Evolutionary conservation across 441 rosid genomes (phyloP).

Genomic region (Pelargonium fulgidum): DNA sequence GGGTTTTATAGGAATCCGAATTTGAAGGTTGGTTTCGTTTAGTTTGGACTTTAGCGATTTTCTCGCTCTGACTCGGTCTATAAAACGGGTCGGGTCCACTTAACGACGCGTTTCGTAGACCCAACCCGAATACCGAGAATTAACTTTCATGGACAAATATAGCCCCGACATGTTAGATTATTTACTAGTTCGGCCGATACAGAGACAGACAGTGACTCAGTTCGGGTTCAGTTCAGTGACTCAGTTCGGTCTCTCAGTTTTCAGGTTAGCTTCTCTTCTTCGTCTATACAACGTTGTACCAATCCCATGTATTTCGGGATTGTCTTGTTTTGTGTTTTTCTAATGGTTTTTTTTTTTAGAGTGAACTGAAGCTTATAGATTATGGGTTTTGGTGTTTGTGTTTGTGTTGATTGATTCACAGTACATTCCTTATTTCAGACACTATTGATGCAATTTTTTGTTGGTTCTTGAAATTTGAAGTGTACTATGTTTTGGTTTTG

Average conservation of each 20-base stretch:
- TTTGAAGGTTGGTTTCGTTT: slow-evolving; percentile 1
- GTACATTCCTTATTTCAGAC: neutral
- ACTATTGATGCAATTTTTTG: neutral
- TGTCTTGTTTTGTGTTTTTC: neutral
- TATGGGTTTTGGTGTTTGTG: neutral
- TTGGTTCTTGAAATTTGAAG: neutral
- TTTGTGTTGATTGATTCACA: slow-evolving; percentile 5
- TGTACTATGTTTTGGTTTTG: neutral
- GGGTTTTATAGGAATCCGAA: slow-evolving; percentile 7
- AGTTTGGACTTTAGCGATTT: neutral
- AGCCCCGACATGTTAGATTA: too few relatives aligned
- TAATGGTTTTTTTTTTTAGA: neutral
- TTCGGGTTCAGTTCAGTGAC: neutral
- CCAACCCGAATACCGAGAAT: too few relatives aligned
- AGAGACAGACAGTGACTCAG: neutral
- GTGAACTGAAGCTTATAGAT: neutral
- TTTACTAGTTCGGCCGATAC: too few relatives aligned
- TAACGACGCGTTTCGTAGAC: neutral
- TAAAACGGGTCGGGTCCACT: neutral
- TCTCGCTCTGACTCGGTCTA: slow-evolving; percentile 4
- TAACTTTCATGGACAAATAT: too few relatives aligned
- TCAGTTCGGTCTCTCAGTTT: neutral
- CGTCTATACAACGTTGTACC: neutral
- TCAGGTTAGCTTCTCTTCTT: slow-evolving; percentile 7
- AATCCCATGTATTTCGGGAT: neutral